Evolutionary conservation across 306 rosid genomes (phyloP).

Genomic region (Cucurbita moschata): DNA sequence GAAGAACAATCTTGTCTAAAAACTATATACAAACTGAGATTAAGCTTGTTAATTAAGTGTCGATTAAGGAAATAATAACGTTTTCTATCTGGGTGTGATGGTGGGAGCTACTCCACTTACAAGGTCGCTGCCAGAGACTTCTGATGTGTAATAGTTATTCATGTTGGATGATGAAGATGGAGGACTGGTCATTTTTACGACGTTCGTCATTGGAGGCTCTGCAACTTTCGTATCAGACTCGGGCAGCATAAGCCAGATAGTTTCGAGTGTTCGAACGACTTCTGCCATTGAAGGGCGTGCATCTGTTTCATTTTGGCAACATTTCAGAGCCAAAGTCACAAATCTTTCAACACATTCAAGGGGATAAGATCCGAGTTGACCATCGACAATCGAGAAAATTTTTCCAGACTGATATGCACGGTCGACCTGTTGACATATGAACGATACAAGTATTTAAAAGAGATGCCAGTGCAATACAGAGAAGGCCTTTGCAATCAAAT

Average conservation of each 20-base stretch:
- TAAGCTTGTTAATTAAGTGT: background rate
- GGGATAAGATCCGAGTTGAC: conserved; percentile 68
- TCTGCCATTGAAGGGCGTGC: conserved; percentile 70
- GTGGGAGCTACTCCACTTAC: conserved; percentile 65
- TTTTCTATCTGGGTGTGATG: conserved; percentile 66
- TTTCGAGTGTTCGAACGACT: conserved; percentile 74
- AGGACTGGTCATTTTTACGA: conserved; percentile 24
- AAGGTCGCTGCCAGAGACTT: conserved; percentile 72
- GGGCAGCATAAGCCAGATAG: conserved; percentile 49
- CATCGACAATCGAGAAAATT: conserved; percentile 56
- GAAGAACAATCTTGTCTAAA: background rate
- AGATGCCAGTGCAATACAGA: background rate
- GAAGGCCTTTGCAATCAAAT: background rate
- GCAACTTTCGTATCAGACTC: conserved; percentile 30
- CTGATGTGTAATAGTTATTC: conserved; percentile 36
- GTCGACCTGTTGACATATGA: conserved; percentile 31
- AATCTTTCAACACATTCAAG: conserved; percentile 59
- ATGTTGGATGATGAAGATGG: conserved; percentile 43
- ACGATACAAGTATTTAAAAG: background rate
- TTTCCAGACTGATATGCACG: conserved; percentile 47
- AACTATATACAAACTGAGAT: conserved; percentile 2
- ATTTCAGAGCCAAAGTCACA: conserved; percentile 51
- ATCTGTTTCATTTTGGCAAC: conserved; percentile 60
- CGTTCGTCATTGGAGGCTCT: conserved; percentile 13
- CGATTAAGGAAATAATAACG: background rate